phyloP scores from a whole-genome alignment of 306 rosid genomes.

The Quercus wislizeni region DNA sequence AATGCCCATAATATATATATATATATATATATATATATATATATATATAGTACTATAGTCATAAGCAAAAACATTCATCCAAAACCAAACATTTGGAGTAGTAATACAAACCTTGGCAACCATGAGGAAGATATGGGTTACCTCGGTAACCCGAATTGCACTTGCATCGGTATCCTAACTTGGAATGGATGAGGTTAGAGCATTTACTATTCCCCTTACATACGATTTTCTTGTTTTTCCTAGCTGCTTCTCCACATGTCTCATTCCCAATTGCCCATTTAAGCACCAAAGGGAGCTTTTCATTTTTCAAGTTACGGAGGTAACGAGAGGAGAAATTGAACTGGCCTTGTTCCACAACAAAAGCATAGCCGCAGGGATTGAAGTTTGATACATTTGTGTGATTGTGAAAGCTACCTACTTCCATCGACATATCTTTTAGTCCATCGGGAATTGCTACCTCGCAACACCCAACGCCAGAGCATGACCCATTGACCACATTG shows the following conservation, averaged over 20 bases:
- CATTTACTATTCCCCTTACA: neutral
- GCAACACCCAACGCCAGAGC: slow-evolving; percentile 25
- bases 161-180: slow-evolving; percentile 22
- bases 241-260: neutral
- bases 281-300: neutral
- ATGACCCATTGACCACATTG: neutral
- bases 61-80: too few relatives aligned
- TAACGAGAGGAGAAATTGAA: neutral
- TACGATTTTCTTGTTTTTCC: neutral
- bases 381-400: too few relatives aligned
- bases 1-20: too few relatives aligned
- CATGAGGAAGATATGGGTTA: slow-evolving; percentile 22
- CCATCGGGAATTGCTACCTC: neutral
- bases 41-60: too few relatives aligned
- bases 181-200: neutral
- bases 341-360: neutral
- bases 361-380: neutral
- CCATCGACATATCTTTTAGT: neutral
- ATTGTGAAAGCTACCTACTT: neutral
- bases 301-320: neutral
- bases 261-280: slow-evolving; percentile 22
- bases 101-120: slow-evolving; percentile 22
- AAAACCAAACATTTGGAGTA: neutral
- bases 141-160: slow-evolving; percentile 26
- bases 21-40: too few relatives aligned